Percentiles rank a stretch among this genome's conserved stretches.
Evolutionary conservation across 441 rosid genomes (phyloP).

Genomic region (Daphne laureola): DNA sequence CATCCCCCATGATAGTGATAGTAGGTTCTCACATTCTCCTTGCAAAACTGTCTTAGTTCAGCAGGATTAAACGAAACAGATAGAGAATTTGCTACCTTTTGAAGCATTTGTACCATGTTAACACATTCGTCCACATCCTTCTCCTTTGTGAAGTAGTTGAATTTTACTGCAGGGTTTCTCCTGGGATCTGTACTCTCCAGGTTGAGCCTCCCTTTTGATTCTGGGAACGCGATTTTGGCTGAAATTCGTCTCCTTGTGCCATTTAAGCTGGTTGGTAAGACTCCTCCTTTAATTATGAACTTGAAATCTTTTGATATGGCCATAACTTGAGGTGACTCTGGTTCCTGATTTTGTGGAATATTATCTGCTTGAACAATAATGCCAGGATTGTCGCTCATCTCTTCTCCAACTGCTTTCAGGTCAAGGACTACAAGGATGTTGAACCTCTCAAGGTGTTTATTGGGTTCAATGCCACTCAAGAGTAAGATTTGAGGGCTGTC

Average conservation of each 20-base stretch:
- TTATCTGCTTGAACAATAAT: conserved; percentile 36
- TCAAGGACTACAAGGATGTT: conserved; percentile 32
- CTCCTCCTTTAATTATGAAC: conserved; percentile 47
- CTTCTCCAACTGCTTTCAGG: conserved; percentile 38
- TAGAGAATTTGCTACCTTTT: conserved; percentile 44
- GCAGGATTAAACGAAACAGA: conserved; percentile 30
- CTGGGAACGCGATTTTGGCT: conserved; percentile 56
- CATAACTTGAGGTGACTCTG: conserved; percentile 58
- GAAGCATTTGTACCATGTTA: conserved; percentile 44
- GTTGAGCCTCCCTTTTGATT: conserved; percentile 55
- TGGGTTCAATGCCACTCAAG: conserved; percentile 66
- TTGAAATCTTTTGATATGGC: conserved; percentile 50
- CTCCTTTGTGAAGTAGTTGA: conserved; percentile 52
- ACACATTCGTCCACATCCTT: conserved; percentile 44
- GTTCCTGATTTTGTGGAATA: conserved; percentile 31
- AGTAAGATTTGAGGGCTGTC: conserved; percentile 73
- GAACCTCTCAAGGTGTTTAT: conserved; percentile 33
- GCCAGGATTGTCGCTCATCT: conserved; percentile 59
- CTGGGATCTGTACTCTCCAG: conserved; percentile 41
- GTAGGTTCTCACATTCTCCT: conserved; percentile 50
- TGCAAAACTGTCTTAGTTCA: conserved; percentile 43
- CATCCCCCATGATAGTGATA: conserved; percentile 76
- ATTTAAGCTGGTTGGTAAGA: conserved; percentile 41
- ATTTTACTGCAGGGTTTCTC: conserved; percentile 50
- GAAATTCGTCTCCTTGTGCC: conserved; percentile 49